Conservation (phyloP, 257 asterid genomes). For the Knoxia roxburghii region DNA sequence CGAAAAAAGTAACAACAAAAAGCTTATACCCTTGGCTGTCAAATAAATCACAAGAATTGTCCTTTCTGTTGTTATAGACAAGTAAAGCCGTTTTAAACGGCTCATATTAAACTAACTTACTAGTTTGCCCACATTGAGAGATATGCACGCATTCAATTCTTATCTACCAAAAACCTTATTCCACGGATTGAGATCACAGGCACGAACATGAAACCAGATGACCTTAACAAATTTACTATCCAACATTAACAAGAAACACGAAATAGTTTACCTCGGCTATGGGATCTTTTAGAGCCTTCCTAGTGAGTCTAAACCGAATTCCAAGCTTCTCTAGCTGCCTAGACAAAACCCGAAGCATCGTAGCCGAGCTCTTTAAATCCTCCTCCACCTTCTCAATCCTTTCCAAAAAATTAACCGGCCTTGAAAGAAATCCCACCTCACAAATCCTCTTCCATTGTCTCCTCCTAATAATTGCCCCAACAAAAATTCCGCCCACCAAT, state of each 20-base stretch:
- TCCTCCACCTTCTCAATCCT: conserved; percentile 84
- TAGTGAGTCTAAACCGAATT: conserved; percentile 57
- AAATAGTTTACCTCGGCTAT: conserved; percentile 50
- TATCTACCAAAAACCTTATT: conserved; percentile 6
- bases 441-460: conserved; percentile 81
- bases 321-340: conserved; percentile 92
- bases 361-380: conserved; percentile 53
- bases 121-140: background rate
- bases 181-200: background rate
- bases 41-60: background rate
- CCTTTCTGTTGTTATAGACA: background rate
- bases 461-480: conserved; percentile 71
- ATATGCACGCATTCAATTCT: background rate
- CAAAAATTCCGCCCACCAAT: conserved; percentile 44
- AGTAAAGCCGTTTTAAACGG: background rate
- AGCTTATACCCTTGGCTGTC: background rate
- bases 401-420: conserved; percentile 46
- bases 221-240: background rate
- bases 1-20: background rate
- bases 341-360: conserved; percentile 53
- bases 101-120: background rate
- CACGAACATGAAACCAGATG: background rate
- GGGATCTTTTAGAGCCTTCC: conserved; percentile 72
- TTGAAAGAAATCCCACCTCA: conserved; percentile 32
- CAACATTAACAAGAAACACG: conserved; percentile 3